A percentile compares a stretch with the other conserved stretches of the same genome.
phyloP scores from a whole-genome alignment of 1,284 basidiomycete species.

The Fomes fomentarius region DNA sequence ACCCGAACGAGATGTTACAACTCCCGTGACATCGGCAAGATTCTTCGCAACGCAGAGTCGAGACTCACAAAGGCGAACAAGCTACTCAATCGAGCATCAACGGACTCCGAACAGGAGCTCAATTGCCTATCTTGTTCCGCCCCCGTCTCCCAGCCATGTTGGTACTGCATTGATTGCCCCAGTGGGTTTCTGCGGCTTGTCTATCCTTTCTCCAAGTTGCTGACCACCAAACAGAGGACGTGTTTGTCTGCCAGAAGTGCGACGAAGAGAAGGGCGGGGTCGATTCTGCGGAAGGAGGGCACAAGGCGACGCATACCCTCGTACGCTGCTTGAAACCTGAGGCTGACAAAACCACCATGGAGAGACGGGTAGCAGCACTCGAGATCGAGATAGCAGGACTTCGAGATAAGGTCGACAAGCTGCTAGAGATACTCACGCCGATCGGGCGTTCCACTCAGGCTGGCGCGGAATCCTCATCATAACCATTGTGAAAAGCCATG shows the following conservation, averaged over 20 bases:
- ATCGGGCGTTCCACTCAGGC: too few relatives aligned
- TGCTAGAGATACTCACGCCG: too few relatives aligned
- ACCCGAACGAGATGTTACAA: constrained; percentile 30
- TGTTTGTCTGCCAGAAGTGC: constrained; percentile 25
- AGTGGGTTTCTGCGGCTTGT: constrained; percentile 13
- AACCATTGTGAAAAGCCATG: too few relatives aligned
- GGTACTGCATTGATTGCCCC: constrained; percentile 34
- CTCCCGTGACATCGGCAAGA: constrained; percentile 25
- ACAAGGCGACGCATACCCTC: constrained; percentile 22
- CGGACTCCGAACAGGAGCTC: too few relatives aligned
- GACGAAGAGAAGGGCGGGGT: constrained; percentile 18
- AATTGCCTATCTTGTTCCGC: constrained; percentile 19
- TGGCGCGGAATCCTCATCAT: too few relatives aligned
- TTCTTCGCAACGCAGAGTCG: constrained; percentile 17
- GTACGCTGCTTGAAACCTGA: constrained; percentile 22
- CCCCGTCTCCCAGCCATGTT: constrained; percentile 25
- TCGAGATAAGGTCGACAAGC: too few relatives aligned
- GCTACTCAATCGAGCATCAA: constrained; percentile 7
- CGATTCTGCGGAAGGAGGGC: constrained; percentile 6
- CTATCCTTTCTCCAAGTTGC: too few relatives aligned
- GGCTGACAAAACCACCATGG: too few relatives aligned
- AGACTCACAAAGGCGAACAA: constrained; percentile 24
- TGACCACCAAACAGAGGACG: not conserved
- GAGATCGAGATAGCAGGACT: too few relatives aligned
- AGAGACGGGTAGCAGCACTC: too few relatives aligned